Evolutionary conservation across 352 stramenopile species (phyloP).

Genomic region (Globisporangium rhizosaccharum): DNA sequence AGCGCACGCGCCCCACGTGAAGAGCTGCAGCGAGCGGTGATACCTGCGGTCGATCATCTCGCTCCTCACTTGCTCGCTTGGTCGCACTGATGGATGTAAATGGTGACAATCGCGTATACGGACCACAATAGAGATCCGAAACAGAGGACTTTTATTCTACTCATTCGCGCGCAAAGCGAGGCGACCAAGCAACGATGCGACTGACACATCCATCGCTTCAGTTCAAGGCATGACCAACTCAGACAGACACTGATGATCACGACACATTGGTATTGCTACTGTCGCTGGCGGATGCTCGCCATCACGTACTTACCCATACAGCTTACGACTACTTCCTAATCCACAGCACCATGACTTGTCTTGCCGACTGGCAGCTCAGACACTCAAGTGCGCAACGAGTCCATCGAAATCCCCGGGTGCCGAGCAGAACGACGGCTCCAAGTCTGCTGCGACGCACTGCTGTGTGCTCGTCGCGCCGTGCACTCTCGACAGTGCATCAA

Average conservation of each 20-base stretch:
- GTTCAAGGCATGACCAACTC: too few relatives aligned
- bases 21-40: slow-evolving; percentile 79
- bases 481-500: background rate
- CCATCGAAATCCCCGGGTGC: slow-evolving; percentile 7
- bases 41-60: slow-evolving; percentile 83
- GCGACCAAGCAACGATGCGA: too few relatives aligned
- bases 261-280: too few relatives aligned
- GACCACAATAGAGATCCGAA: background rate
- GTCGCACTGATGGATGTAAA: background rate
- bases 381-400: slow-evolving; percentile 3
- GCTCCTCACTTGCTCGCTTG: background rate
- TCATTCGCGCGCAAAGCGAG: too few relatives aligned
- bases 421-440: background rate
- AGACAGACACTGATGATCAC: too few relatives aligned
- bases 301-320: too few relatives aligned
- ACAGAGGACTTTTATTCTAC: background rate
- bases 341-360: too few relatives aligned
- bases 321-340: background rate
- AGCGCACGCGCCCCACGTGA: slow-evolving; percentile 70
- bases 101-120: background rate
- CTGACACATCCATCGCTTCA: too few relatives aligned
- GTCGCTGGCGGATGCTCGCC: too few relatives aligned
- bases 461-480: background rate
- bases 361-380: background rate
- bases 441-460: background rate